Evolutionary conservation across 2,329 filamentous ascomycete species (phyloP).

Genomic region (Scedosporium boydii): DNA sequence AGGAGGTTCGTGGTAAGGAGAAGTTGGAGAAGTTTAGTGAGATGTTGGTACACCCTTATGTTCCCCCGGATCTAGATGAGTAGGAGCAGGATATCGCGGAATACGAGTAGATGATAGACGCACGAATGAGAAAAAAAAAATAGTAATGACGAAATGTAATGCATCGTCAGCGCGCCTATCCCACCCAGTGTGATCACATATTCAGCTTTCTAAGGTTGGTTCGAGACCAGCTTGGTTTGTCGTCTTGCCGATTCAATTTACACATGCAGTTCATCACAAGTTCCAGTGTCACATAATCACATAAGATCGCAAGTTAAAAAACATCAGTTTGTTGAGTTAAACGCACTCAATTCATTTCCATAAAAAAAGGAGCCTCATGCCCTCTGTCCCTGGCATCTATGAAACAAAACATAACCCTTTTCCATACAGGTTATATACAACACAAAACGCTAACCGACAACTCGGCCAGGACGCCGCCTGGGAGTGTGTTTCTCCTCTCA

Average conservation of each 20-base stretch:
- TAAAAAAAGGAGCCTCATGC: too few relatives aligned
- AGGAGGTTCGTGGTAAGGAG: constrained; percentile 94
- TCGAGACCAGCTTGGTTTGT: too few relatives aligned
- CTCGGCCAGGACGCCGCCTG: not conserved
- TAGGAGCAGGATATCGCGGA: constrained; percentile 6
- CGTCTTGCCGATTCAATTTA: too few relatives aligned
- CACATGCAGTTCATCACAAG: too few relatives aligned
- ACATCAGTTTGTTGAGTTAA: too few relatives aligned
- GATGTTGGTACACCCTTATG: constrained; percentile 69
- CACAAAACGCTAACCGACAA: not conserved
- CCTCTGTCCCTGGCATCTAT: too few relatives aligned
- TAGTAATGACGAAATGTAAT: not conserved
- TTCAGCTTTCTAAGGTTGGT: too few relatives aligned
- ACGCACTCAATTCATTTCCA: too few relatives aligned
- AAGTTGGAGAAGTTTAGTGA: constrained; percentile 83
- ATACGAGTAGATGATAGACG: constrained; percentile 9
- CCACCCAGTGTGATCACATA: too few relatives aligned
- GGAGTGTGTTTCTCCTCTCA: not conserved
- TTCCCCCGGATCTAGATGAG: constrained; percentile 44
- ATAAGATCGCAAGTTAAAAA: too few relatives aligned
- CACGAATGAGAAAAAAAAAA: not conserved
- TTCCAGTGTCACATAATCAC: too few relatives aligned
- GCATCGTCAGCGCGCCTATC: not conserved
- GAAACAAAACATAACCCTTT: constrained; percentile 1
- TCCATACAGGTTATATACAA: not conserved